Evolutionary conservation across 257 asterid genomes (phyloP).

Genomic region (Perilla frutescens): DNA sequence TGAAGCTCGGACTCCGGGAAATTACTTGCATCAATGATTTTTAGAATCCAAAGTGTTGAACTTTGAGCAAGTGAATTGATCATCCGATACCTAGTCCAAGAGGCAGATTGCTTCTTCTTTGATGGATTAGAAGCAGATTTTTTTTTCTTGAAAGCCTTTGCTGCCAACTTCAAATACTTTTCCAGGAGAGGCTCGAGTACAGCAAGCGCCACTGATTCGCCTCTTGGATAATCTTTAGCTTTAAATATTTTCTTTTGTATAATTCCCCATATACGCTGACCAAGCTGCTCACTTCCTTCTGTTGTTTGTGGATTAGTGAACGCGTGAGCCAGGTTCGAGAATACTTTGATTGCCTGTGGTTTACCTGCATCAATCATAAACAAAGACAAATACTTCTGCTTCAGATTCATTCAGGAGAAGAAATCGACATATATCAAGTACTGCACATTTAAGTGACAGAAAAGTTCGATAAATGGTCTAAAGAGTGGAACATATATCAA

Average conservation of each 20-base stretch:
- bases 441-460: not conserved
- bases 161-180: slow-evolving; percentile 82
- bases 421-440: not conserved
- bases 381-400: slow-evolving; percentile 5
- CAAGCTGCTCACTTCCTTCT: slow-evolving; percentile 96
- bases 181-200: slow-evolving; percentile 75
- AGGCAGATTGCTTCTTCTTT: slow-evolving; percentile 81
- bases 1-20: slow-evolving; percentile 63
- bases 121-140: slow-evolving; percentile 66
- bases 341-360: slow-evolving; percentile 72
- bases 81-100: slow-evolving; percentile 74
- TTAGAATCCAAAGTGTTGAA: slow-evolving; percentile 85
- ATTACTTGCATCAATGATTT: slow-evolving; percentile 71
- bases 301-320: slow-evolving; percentile 77
- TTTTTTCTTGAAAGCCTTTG: slow-evolving; percentile 85
- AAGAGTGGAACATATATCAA: not conserved
- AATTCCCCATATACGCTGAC: slow-evolving; percentile 94
- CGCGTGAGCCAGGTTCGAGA: slow-evolving; percentile 85
- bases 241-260: slow-evolving; percentile 89
- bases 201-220: slow-evolving; percentile 65
- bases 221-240: slow-evolving; percentile 87
- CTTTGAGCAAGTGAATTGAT: slow-evolving; percentile 78
- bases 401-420: not conserved
- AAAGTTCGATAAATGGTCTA: not conserved
- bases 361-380: slow-evolving; percentile 60